Conservation (phyloP, 2,329 filamentous ascomycete species). For the Fusarium mundagurra region DNA sequence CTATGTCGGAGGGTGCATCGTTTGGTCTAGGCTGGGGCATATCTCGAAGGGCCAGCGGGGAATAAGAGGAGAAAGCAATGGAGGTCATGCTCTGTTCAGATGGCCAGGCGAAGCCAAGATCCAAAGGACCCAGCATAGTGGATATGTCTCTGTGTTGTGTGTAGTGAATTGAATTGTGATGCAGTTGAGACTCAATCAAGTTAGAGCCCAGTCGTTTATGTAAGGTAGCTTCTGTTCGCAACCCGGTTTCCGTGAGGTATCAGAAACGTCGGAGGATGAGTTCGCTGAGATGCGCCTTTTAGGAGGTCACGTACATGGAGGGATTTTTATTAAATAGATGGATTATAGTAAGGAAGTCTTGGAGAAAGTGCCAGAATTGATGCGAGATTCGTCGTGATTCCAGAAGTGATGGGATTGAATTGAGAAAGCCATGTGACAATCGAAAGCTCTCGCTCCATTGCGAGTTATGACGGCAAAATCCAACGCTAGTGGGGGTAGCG, state of each 20-base stretch:
- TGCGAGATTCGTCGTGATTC: constrained; percentile 18
- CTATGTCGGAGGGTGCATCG: constrained; percentile 52
- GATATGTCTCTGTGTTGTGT: constrained; percentile 10
- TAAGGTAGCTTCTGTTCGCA: constrained; percentile 45
- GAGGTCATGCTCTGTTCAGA: constrained; percentile 34
- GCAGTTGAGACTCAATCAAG: constrained; percentile 30
- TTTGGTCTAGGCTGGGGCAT: constrained; percentile 59
- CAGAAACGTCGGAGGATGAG: constrained; percentile 38
- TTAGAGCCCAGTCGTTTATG: constrained; percentile 44
- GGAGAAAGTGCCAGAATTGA: constrained; percentile 19
- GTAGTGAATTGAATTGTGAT: constrained; percentile 1
- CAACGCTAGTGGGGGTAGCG: constrained; percentile 15
- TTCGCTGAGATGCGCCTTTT: constrained; percentile 44
- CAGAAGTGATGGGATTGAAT: constrained; percentile 20
- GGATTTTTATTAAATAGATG: neutral
- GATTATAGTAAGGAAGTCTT: neutral
- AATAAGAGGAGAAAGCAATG: constrained; percentile 43
- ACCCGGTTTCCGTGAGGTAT: neutral
- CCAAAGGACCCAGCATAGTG: constrained; percentile 35
- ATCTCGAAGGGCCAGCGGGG: constrained; percentile 51
- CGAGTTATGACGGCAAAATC: constrained; percentile 14
- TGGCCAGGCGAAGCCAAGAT: constrained; percentile 27
- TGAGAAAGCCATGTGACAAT: constrained; percentile 26
- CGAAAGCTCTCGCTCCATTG: neutral
- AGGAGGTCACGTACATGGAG: neutral